Evolutionary conservation across 371 early-diverging fungal genomes (phyloP).

Genomic region (Mortierella sp.): DNA sequence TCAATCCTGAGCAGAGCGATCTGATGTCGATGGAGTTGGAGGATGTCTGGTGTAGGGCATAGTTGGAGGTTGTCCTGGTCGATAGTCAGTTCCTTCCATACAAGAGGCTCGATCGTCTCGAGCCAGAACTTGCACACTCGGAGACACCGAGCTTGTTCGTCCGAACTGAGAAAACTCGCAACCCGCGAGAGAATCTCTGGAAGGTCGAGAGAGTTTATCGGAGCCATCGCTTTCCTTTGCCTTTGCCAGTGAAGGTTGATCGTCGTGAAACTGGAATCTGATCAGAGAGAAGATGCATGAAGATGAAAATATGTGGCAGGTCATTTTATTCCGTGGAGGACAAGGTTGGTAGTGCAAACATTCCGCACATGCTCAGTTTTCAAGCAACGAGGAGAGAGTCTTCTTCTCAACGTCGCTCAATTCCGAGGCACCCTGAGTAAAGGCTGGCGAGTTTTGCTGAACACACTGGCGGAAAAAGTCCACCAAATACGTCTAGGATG

Average conservation of each 20-base stretch:
- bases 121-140: slow-evolving; percentile 1
- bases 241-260: no score
- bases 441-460: slow-evolving; percentile 66
- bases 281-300: no score
- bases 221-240: neutral
- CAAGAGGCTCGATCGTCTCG: neutral
- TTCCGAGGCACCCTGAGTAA: slow-evolving; percentile 51
- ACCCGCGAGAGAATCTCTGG: neutral
- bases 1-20: no score
- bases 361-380: slow-evolving; percentile 13
- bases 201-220: neutral
- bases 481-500: slow-evolving; percentile 59
- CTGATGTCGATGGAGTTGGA: no score
- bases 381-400: slow-evolving; percentile 30
- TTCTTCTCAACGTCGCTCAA: slow-evolving; percentile 42
- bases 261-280: no score
- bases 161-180: neutral
- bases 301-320: no score
- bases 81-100: neutral
- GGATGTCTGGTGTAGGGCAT: no score
- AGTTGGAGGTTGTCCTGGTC: neutral
- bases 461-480: slow-evolving; percentile 80
- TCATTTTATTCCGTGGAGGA: no score
- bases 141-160: slow-evolving; percentile 2
- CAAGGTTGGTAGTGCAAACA: no score